Conservation (phyloP, 164 flowering plant genomes). For the Buxus sempervirens region DNA sequence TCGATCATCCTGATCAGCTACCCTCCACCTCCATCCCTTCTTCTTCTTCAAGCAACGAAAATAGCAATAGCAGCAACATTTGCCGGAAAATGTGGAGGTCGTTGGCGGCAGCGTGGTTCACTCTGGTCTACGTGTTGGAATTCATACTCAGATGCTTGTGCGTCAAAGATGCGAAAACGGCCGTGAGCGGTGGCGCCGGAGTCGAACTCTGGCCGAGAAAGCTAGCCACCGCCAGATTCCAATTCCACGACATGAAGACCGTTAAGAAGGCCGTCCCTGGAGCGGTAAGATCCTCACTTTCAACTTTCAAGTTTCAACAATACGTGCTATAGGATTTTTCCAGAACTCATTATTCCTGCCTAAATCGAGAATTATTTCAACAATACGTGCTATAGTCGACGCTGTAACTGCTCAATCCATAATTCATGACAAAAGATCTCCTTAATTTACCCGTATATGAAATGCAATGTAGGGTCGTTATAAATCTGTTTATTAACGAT, state of each 20-base stretch:
- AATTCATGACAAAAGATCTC: too few relatives aligned
- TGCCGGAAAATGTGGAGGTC: conserved; percentile 16
- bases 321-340: too few relatives aligned
- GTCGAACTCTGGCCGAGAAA: conserved; percentile 82
- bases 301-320: neutral
- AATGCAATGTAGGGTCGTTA: too few relatives aligned
- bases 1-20: conserved; percentile 23
- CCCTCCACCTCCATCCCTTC: conserved; percentile 21
- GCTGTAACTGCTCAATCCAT: too few relatives aligned
- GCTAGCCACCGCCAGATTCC: conserved; percentile 51
- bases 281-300: conserved; percentile 30
- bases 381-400: too few relatives aligned
- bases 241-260: conserved; percentile 51
- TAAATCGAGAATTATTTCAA: too few relatives aligned
- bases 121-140: conserved; percentile 29
- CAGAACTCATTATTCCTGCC: too few relatives aligned
- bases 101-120: conserved; percentile 29
- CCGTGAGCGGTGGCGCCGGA: conserved; percentile 54
- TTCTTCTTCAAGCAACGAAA: neutral
- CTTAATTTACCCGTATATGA: too few relatives aligned
- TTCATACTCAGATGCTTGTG: conserved; percentile 33
- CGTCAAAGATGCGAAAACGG: conserved; percentile 41
- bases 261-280: conserved; percentile 49
- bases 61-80: neutral
- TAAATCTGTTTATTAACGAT: too few relatives aligned